Evolutionary conservation across 2,329 filamentous ascomycete species (phyloP), one percentile per base, ranked within the genome.

Genomic region (Rhynchosporium agropyri): DNA sequence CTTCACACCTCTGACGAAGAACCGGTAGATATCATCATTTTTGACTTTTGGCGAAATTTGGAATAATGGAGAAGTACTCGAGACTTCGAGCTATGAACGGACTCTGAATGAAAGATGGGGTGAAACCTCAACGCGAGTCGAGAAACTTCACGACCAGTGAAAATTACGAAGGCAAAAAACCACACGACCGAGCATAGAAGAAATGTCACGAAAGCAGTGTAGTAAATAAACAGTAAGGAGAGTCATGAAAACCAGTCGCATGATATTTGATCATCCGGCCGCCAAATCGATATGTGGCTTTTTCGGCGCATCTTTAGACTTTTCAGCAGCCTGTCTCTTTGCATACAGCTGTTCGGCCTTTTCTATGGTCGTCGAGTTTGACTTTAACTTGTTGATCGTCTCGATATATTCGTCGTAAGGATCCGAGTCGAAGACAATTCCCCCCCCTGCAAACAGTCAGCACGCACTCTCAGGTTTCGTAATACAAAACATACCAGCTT

Each of bases 331-430:
- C 48, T 71, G 62, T 9, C 67, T 60, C 26, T 65, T 66, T 12
- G 65, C 59, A 51, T 74, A 73, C 4, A 67, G 81, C 75, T 89
- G 83, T 79, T 97, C 94, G 1, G 93, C 94, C 58, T 88, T 85
- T 63, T 87, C 89, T 75, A 98, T 93, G 77, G 91, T 95, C 69
- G 89, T 85, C 81, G 96, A 92, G 76, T 96, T 96, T 50, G 92
- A 91, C 31, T 90, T 88, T 54, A 97, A 81, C 83, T 99, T 99
- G 81, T 99, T 98, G 79, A 95, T 91, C 68, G 96, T 97, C 84
- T 98, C 92, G 77, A 94, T 85, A 82, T 93, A 97, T 77, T 98
- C 95, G 68, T 97, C 91, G 71, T 90, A 89, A 58, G 87, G 89
- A 74, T 96, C 93, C 46, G 91, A 96, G 77, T 98, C 95, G 73